These are phyloP conservation scores for Margaritispora aquatica DNA, from an alignment of 495 filamentous ascomycete species.

Conservation along the genomic window DNA sequence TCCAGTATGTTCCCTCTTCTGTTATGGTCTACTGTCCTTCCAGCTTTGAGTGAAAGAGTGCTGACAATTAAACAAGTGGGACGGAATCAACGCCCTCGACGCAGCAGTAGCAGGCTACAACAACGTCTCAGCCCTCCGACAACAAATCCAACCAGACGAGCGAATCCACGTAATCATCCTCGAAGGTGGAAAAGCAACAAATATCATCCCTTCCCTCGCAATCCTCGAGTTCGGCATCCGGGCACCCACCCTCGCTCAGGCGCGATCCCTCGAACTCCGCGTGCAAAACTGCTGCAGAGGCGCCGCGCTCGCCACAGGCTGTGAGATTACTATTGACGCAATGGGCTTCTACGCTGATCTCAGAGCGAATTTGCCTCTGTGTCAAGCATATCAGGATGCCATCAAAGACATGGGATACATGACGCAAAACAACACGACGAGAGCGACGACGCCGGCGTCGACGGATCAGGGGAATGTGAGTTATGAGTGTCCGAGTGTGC, in stretches of 20 bases:
- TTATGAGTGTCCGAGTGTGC: slow-evolving; percentile 49
- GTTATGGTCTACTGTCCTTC: too few species aligned
- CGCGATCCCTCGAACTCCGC: slow-evolving; percentile 38
- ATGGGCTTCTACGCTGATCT: slow-evolving; percentile 47
- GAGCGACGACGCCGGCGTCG: slow-evolving; percentile 30
- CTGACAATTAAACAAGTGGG: too few species aligned
- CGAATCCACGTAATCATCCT: slow-evolving; percentile 38
- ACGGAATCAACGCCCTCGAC: slow-evolving; percentile 17
- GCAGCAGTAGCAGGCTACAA: slow-evolving; percentile 13
- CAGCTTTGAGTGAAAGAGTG: too few species aligned
- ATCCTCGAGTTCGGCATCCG: slow-evolving; percentile 50
- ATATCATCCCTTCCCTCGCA: slow-evolving; percentile 47
- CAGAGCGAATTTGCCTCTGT: slow-evolving; percentile 40
- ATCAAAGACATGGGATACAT: slow-evolving; percentile 34
- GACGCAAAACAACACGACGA: slow-evolving; percentile 24
- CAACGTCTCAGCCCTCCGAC: slow-evolving; percentile 7
- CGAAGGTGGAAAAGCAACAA: slow-evolving; percentile 35
- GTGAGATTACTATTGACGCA: slow-evolving; percentile 33
- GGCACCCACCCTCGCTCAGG: slow-evolving; percentile 33
- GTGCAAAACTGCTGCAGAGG: slow-evolving; percentile 50
- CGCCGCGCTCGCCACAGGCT: slow-evolving; percentile 49
- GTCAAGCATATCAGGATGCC: slow-evolving; percentile 40
- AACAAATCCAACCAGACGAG: slow-evolving; percentile 23
- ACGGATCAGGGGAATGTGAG: slow-evolving; percentile 44
- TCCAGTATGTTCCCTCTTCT: too few species aligned